Base-by-base conservation (phyloP, 805 yeast species). In the Brettanomyces nanus region DNA sequence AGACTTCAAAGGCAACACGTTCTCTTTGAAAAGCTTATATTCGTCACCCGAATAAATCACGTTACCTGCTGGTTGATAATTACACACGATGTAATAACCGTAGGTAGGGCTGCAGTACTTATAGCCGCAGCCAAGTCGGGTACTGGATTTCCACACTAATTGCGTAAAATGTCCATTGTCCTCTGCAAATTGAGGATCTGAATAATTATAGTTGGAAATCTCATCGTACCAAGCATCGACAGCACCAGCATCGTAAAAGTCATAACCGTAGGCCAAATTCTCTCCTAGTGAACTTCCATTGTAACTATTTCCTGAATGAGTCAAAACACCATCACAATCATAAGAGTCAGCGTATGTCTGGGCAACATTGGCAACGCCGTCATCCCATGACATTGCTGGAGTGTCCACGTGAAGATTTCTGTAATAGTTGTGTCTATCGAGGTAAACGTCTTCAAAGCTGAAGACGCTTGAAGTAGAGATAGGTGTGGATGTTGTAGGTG, bases 91-190 rank as follows among this genome's bases (percentile, higher is more conserved):
- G 59, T 80, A 81, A 45, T 74, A 75, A 42, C 73, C 59, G 40
- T 51, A 52, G 33, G 51, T 43, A n/a, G 60, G 42, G 14, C 49
- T 54, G 63, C 95, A 83, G 46, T 68, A 56, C 53, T 75, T 77
- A 58, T 66, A 63, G 37, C 81, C 92, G 63, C 95, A 85, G 15
- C 94, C 95, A 13, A 85, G 40, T 45, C 66, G 56, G 7, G 76
- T 66, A 22, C 85, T 64, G 20, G 63, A 56, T 45, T 67, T 70
- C 95, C 95, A 85, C 23, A 85, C 74, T 33, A 85, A 63, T 57
- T 83, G 92, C 17, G 94, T 82, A 62, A 83, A 85, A 59, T 85
- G 95, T 34, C 90, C 90, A 31, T 87, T 75, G 10, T 61, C 51
- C 22, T 52, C 62, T 31, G 66, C 48, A 58, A 64, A 71, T 2